Evolutionary conservation across 2,329 filamentous ascomycete genomes (phyloP).

Genomic region (Colletotrichum ledebouriae): DNA sequence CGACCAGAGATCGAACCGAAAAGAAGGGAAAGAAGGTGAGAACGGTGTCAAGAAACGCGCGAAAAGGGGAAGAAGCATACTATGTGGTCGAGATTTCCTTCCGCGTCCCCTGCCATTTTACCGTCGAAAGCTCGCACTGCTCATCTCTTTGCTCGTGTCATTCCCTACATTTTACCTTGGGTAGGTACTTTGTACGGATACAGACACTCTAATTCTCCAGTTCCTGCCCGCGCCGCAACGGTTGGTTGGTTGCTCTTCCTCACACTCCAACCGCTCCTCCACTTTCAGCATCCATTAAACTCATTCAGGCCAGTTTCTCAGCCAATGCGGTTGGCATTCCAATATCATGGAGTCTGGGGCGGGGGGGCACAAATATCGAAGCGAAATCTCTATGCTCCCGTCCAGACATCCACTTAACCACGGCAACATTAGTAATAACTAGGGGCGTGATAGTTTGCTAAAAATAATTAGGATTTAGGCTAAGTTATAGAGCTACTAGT

Average conservation of each 20-base stretch:
- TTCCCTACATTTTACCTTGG: background rate
- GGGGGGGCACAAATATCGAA: conserved; percentile 7
- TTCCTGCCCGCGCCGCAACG: too few relatives aligned
- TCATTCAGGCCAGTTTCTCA: conserved; percentile 6
- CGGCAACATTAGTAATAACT: conserved; percentile 11
- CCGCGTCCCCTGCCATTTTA: background rate
- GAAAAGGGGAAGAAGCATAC: background rate
- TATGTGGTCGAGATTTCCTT: background rate
- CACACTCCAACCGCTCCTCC: background rate
- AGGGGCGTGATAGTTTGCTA: too few relatives aligned
- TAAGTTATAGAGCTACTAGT: too few relatives aligned
- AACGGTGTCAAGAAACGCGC: background rate
- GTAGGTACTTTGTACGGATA: too few relatives aligned
- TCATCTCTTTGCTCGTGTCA: conserved; percentile 26
- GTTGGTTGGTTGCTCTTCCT: conserved; percentile 1
- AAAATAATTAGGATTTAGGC: too few relatives aligned
- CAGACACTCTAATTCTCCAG: too few relatives aligned
- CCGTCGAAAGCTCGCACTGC: conserved; percentile 1
- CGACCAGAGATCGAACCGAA: background rate
- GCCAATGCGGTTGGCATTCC: conserved; percentile 1
- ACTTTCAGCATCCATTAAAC: conserved; percentile 20
- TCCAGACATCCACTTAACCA: background rate
- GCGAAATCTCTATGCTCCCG: conserved; percentile 20
- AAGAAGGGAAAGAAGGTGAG: background rate
- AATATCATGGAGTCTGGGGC: too few relatives aligned